phyloP scores from a whole-genome alignment of 2,329 filamentous ascomycete genomes.

The Xenosphaeropsis pyriputrescens region DNA sequence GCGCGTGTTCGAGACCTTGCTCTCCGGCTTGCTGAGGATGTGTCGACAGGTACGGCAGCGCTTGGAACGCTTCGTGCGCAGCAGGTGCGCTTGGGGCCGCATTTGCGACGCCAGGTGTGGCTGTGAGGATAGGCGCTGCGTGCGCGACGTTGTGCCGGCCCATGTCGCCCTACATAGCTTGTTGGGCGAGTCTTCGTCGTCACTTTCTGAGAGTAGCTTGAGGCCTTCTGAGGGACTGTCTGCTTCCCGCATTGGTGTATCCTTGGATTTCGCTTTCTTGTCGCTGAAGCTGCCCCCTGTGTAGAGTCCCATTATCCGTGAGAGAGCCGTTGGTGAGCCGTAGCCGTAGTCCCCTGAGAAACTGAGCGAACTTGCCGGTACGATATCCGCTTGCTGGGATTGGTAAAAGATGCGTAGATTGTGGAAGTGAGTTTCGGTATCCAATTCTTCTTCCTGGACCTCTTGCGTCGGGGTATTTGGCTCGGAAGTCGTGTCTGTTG shows the following conservation, averaged over 20 bases:
- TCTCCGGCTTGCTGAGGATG: slow-evolving; percentile 88
- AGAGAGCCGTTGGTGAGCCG: slow-evolving; percentile 66
- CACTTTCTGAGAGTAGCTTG: slow-evolving; percentile 45
- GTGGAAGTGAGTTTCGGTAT: slow-evolving; percentile 56
- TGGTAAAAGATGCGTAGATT: slow-evolving; percentile 72
- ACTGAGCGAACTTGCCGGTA: slow-evolving; percentile 36
- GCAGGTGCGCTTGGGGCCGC: slow-evolving; percentile 65
- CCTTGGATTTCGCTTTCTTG: slow-evolving; percentile 52
- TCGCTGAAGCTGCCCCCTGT: slow-evolving; percentile 46
- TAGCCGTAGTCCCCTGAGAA: slow-evolving; percentile 40
- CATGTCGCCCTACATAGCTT: slow-evolving; percentile 45
- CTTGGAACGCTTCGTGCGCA: slow-evolving; percentile 87
- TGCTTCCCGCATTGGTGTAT: slow-evolving; percentile 70
- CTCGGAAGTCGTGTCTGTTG: slow-evolving; percentile 7
- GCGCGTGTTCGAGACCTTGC: slow-evolving; percentile 74
- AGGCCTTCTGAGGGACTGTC: slow-evolving; percentile 57
- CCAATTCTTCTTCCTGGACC: slow-evolving; percentile 25
- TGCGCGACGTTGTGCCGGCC: slow-evolving; percentile 41
- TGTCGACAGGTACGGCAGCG: slow-evolving; percentile 86
- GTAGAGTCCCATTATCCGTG: slow-evolving; percentile 86
- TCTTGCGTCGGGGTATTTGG: slow-evolving; percentile 1
- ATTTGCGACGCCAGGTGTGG: slow-evolving; percentile 54
- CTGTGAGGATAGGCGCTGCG: slow-evolving; percentile 31
- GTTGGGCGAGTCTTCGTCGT: slow-evolving; percentile 30
- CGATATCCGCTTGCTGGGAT: slow-evolving; percentile 53